Conservation (phyloP, 768 basidiomycete species). For the Phanerochaete sordida region DNA sequence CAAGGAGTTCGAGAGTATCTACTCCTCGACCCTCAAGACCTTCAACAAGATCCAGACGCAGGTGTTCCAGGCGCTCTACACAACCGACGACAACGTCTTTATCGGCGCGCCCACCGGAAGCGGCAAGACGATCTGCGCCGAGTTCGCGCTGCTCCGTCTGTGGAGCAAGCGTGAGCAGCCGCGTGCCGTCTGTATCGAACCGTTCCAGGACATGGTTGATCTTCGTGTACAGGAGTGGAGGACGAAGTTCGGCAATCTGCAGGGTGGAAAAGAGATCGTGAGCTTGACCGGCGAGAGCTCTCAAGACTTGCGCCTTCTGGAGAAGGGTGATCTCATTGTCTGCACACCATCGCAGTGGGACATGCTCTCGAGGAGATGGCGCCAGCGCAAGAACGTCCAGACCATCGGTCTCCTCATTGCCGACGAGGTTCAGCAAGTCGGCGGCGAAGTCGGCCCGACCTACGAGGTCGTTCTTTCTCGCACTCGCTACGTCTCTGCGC, state of each 20-base stretch:
- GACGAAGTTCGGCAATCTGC: slow-evolving; percentile 73
- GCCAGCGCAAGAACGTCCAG: slow-evolving; percentile 95
- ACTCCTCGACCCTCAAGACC: slow-evolving; percentile 70
- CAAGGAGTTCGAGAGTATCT: slow-evolving; percentile 86
- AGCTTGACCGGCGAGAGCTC: slow-evolving; percentile 93
- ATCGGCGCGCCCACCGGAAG: slow-evolving; percentile 96
- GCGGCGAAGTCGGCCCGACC: slow-evolving; percentile 92
- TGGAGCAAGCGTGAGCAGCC: slow-evolving; percentile 86
- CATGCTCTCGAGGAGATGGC: slow-evolving; percentile 90
- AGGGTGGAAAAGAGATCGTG: slow-evolving; percentile 92
- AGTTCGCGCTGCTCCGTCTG: slow-evolving; percentile 90
- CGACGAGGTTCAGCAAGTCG: slow-evolving; percentile 93
- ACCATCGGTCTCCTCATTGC: slow-evolving; percentile 90
- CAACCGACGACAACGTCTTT: slow-evolving; percentile 94
- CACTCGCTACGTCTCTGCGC: slow-evolving; percentile 94
- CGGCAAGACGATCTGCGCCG: slow-evolving; percentile 96
- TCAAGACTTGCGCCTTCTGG: slow-evolving; percentile 83
- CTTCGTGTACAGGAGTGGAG: slow-evolving; percentile 86
- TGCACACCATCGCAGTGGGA: slow-evolving; percentile 99
- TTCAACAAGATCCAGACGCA: slow-evolving; percentile 99
- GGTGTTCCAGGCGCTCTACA: slow-evolving; percentile 97
- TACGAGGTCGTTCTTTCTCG: slow-evolving; percentile 96
- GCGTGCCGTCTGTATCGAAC: slow-evolving; percentile 92
- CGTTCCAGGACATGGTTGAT: slow-evolving; percentile 98
- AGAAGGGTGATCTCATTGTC: slow-evolving; percentile 90